Conservation (phyloP, 2,329 filamentous ascomycete genomes). For the Penicillium palitans region DNA sequence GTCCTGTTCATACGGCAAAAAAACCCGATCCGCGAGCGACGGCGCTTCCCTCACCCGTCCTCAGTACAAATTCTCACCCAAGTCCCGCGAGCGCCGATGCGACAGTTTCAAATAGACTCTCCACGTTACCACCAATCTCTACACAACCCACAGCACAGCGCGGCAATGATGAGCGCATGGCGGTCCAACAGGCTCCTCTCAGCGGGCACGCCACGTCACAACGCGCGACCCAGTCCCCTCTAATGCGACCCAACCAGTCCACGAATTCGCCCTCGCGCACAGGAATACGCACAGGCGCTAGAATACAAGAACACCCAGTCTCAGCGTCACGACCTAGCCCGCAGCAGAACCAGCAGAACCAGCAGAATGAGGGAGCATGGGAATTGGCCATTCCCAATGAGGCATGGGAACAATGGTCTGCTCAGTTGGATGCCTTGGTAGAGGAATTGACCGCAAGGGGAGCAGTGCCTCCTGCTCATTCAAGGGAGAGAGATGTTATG, state of each 20-base stretch:
- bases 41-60: slow-evolving; percentile 34
- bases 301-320: background rate
- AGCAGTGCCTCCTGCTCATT: background rate
- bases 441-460: background rate
- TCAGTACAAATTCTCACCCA: slow-evolving; percentile 28
- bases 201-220: background rate
- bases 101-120: background rate
- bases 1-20: slow-evolving; percentile 1
- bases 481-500: background rate
- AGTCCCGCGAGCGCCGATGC: slow-evolving; percentile 26
- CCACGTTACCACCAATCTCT: background rate
- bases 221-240: background rate
- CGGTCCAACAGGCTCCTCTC: background rate
- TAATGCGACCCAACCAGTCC: background rate
- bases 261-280: background rate
- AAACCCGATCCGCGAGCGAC: slow-evolving; percentile 13
- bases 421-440: background rate
- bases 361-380: background rate
- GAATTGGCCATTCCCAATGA: background rate
- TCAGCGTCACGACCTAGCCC: background rate
- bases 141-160: background rate
- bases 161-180: slow-evolving; percentile 2
- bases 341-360: background rate
- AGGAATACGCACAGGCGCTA: background rate
- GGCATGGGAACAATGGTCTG: slow-evolving; percentile 17